Evolutionary conservation across 352 stramenopile species (phyloP).

Genomic region (Saprolegnia parasitica): DNA sequence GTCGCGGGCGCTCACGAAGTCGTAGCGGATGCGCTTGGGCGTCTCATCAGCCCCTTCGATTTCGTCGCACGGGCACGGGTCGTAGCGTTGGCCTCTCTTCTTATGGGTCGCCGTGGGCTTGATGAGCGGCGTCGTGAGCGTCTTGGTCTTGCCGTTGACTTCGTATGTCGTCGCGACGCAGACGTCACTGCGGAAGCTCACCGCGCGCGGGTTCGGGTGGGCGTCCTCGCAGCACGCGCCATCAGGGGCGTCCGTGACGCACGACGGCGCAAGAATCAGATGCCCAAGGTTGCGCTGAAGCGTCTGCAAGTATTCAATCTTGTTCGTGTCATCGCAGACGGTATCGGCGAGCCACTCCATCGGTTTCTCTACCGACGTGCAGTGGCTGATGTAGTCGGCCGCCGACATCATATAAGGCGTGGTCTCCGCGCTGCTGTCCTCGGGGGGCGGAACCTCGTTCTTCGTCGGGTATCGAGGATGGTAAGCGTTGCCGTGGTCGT

Average conservation of each 20-base stretch:
- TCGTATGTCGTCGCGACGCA: conserved; percentile 6
- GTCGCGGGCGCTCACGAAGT: conserved; percentile 4
- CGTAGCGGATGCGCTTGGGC: conserved; percentile 7
- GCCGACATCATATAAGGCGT: conserved; percentile 17
- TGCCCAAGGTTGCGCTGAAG: conserved; percentile 24
- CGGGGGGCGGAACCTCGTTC: too few species aligned
- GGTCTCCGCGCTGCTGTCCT: too few species aligned
- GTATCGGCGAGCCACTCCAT: background rate
- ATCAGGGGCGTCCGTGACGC: conserved; percentile 8
- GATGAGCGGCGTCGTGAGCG: conserved; percentile 16
- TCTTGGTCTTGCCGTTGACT: conserved; percentile 12
- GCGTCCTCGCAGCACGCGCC: conserved; percentile 18
- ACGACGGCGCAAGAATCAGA: conserved; percentile 12
- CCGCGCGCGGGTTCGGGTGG: conserved; percentile 16
- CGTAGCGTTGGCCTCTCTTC: background rate
- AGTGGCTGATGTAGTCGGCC: conserved; percentile 10
- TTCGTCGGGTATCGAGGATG: too few species aligned
- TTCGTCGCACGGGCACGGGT: conserved; percentile 7
- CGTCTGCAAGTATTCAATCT: conserved; percentile 3
- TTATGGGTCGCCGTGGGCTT: background rate
- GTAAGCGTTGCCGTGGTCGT: background rate
- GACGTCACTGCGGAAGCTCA: background rate
- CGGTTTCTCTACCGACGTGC: background rate
- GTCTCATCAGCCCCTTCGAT: background rate
- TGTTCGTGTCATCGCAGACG: conserved; percentile 1